Base-by-base conservation (phyloP, 768 basidiomycete species). In the Lactarius sp. region DNA sequence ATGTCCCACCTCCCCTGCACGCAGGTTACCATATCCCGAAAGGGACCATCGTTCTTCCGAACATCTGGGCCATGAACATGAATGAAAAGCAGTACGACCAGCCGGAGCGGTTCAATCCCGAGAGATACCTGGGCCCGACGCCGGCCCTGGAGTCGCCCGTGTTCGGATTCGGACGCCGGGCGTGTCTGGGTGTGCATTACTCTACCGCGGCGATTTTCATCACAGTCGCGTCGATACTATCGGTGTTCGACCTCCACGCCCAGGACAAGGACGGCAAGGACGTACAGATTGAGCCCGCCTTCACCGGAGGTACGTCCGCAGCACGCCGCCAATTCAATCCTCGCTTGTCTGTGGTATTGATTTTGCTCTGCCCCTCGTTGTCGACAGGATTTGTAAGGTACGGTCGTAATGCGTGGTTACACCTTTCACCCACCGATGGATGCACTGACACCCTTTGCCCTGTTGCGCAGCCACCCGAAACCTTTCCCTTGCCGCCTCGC, bases 11-110 rank as follows among this genome's bases (percentile, higher is more conserved):
- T 27, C 18, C 4, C 2, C 14, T 13, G 6, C 44, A 16, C 56
- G 53, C 66, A 36, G 75, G 75, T 4, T 74, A 75, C 65, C 64
- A 57, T 49, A 73, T 77, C 44, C 76, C 76, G 4, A 72, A 74
- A 60, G 75, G 71, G 18, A 65, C 74, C 18, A 70, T 74, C 49
- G 60, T 77, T 12, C 66, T 77, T 34, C 66, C 72, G 18, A 77
- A 77, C 56, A 69, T 76, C 51, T 77, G 74, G 64, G 66, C 64
- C 36, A 68, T 68, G 59, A 61, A 54, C 37, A 66, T 66, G 65
- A 58, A 68, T 53, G 59, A 60, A 31, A 66, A 61, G 10, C 51
- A 61, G 22, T 68, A 68, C 52, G 64, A 54, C 1, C 52, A 61
- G 27, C 66, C 66, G 33, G 51, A 57, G 6, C 16, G 47, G 10